These are phyloP conservation scores for Fusarium euwallaceae DNA, from an alignment of 2,329 filamentous ascomycete genomes.

Conservation along the genomic window DNA sequence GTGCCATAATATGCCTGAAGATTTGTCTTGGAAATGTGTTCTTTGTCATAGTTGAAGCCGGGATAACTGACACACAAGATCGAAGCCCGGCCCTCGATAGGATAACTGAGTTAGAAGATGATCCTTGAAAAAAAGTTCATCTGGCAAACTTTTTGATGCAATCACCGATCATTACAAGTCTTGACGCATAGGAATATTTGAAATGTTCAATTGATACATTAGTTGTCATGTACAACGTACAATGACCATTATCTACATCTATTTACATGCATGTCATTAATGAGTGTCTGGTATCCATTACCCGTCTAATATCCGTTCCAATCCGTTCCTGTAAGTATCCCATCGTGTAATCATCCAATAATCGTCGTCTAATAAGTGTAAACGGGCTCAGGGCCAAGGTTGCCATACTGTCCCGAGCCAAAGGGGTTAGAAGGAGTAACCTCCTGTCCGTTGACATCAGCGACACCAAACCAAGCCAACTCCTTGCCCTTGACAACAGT, in stretches of 20 bases:
- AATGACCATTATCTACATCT: neutral
- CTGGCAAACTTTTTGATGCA: too few species aligned
- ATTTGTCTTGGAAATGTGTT: too few species aligned
- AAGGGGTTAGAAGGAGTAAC: constrained; percentile 28
- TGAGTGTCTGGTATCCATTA: neutral
- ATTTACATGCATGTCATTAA: neutral
- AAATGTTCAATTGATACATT: neutral
- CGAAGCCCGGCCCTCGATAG: too few species aligned
- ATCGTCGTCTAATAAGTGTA: constrained; percentile 27
- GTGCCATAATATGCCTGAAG: neutral
- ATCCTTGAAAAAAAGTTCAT: too few species aligned
- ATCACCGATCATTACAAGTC: too few species aligned
- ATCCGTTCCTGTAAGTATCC: neutral
- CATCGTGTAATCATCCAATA: neutral
- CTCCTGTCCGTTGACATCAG: constrained; percentile 32
- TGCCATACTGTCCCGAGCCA: constrained; percentile 27
- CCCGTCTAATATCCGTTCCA: neutral
- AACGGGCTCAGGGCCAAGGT: constrained; percentile 33
- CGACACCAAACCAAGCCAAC: constrained; percentile 38
- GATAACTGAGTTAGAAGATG: too few species aligned
- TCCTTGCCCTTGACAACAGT: constrained; percentile 32
- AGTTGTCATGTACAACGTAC: neutral
- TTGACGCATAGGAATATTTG: neutral
- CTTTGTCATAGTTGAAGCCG: too few species aligned
- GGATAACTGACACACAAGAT: too few species aligned